Percentiles rank a stretch among this genome's conserved stretches.
These are phyloP conservation scores for Cyclaneusma minus DNA, from an alignment of 2,329 filamentous ascomycete species.

Conservation along the genomic window DNA sequence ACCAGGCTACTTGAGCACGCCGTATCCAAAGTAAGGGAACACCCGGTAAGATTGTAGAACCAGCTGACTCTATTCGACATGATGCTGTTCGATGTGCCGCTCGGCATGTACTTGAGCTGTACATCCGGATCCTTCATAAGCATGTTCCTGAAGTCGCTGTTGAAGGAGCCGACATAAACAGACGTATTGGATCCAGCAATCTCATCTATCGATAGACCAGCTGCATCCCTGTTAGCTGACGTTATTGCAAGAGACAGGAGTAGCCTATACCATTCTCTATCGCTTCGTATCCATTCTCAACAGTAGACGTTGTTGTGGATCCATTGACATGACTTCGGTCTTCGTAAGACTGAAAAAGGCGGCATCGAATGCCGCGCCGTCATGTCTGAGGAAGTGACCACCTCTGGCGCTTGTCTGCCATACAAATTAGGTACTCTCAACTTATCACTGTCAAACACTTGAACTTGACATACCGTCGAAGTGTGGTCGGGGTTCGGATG, in stretches of 20 bases:
- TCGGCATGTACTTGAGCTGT: constrained; percentile 5
- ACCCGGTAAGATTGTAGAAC: constrained; percentile 10
- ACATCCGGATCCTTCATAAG: constrained; percentile 7
- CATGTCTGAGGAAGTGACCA: constrained; percentile 7
- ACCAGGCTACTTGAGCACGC: constrained; percentile 26
- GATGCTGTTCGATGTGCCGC: constrained; percentile 1
- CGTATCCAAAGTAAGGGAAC: constrained; percentile 9
- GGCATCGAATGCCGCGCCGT: constrained; percentile 8
- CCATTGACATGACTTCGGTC: constrained; percentile 17
- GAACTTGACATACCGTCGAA: constrained; percentile 15
- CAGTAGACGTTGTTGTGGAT: constrained; percentile 33
- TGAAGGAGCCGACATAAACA: constrained; percentile 5
- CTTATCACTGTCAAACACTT: neutral
- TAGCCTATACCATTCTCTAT: constrained; percentile 14
- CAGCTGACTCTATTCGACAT: constrained; percentile 10
- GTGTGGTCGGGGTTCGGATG: constrained; percentile 22
- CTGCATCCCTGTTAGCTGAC: constrained; percentile 13
- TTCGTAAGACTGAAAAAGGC: constrained; percentile 9
- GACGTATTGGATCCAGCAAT: constrained; percentile 8
- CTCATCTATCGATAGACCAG: constrained; percentile 4
- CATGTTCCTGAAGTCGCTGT: constrained; percentile 5
- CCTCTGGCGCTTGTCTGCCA: constrained; percentile 1
- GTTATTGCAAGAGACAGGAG: neutral
- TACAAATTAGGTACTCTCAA: no score
- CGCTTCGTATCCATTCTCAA: constrained; percentile 22